These are phyloP conservation scores for Penicillium longicatenatum DNA, from an alignment of 495 filamentous ascomycete species.

Conservation along the genomic window DNA sequence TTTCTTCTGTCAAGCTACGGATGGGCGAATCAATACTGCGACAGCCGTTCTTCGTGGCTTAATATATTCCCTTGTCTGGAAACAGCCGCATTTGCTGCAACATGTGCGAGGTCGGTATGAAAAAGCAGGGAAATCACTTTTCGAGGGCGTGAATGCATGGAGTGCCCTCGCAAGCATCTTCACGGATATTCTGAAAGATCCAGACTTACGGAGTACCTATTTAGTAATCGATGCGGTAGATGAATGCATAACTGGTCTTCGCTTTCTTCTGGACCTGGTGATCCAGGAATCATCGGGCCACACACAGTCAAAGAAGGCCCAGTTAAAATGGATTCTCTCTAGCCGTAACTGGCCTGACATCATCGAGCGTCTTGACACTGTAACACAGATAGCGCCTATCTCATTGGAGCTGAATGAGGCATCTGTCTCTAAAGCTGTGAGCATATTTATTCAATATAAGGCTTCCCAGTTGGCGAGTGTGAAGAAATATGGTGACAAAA, in stretches of 20 bases:
- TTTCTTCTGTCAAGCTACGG: conserved; percentile 3
- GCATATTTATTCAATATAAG: conserved; percentile 6
- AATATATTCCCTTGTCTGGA: not conserved
- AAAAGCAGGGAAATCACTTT: not conserved
- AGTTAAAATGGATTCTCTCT: conserved; percentile 6
- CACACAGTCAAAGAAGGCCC: not conserved
- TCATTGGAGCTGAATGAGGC: conserved; percentile 4
- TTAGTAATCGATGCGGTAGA: conserved; percentile 1
- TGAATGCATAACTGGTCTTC: not conserved
- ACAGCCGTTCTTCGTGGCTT: not conserved
- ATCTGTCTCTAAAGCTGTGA: conserved; percentile 1
- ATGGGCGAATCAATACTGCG: not conserved
- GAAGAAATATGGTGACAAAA: conserved; percentile 19
- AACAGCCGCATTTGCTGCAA: not conserved
- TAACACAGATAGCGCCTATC: not conserved
- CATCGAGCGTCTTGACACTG: conserved; percentile 1
- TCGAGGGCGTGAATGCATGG: conserved; percentile 1
- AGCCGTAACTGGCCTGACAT: conserved; percentile 8
- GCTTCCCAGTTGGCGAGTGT: not conserved
- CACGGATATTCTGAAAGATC: conserved; percentile 2
- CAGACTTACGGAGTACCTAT: conserved; percentile 1
- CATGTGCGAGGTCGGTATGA: not conserved
- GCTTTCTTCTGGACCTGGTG: conserved; percentile 1
- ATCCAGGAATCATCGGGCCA: not conserved
- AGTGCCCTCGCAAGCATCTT: conserved; percentile 1